Conservation (phyloP, 192 early-diverging fungal genomes). For the Thamnidium elegans region DNA sequence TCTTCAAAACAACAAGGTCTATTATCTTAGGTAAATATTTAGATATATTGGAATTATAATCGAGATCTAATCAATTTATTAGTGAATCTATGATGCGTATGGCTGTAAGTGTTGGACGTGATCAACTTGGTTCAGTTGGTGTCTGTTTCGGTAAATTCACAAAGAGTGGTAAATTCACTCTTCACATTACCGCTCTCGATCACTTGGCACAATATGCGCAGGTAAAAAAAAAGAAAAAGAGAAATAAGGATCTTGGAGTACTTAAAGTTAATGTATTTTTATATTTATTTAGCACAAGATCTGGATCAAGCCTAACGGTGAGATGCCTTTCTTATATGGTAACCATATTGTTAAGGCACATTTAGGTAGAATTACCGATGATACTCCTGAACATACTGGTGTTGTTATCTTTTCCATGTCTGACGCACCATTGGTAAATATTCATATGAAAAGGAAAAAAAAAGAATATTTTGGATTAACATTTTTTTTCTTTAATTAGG, state of each 20-base stretch:
- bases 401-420: constrained; percentile 92
- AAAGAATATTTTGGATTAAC: background rate
- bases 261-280: background rate
- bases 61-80: background rate
- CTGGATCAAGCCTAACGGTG: constrained; percentile 99
- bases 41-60: background rate
- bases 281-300: constrained; percentile 78
- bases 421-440: constrained; percentile 77
- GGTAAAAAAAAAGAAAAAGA: constrained; percentile 38
- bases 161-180: constrained; percentile 94
- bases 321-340: constrained; percentile 98
- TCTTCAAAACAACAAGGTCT: constrained; percentile 92
- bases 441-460: background rate
- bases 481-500: constrained; percentile 38
- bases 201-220: constrained; percentile 94
- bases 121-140: constrained; percentile 87
- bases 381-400: constrained; percentile 97
- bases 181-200: constrained; percentile 92
- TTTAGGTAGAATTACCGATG: constrained; percentile 94
- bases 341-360: constrained; percentile 98
- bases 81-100: constrained; percentile 89
- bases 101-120: constrained; percentile 78
- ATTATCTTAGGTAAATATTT: constrained; percentile 79
- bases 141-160: constrained; percentile 99
- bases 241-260: background rate